Conservation (phyloP, 2,329 filamentous ascomycete genomes). For the Apiospora saccharicola region DNA sequence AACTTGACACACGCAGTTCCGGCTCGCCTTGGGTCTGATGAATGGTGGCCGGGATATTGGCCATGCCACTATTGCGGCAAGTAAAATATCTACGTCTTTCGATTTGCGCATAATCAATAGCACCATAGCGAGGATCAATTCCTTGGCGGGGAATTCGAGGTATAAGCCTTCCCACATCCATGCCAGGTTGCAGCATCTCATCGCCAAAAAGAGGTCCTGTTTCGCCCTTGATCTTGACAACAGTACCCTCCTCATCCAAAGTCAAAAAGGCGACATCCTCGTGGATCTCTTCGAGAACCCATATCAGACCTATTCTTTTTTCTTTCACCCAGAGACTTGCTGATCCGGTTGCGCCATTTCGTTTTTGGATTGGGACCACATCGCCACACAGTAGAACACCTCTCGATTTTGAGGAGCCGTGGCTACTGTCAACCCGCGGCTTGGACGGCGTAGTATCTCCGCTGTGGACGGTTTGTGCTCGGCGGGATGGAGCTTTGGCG, state of each 20-base stretch:
- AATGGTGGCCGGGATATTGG: slow-evolving; percentile 86
- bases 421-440: slow-evolving; percentile 63
- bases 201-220: slow-evolving; percentile 87
- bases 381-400: slow-evolving; percentile 94
- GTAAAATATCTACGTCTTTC: slow-evolving; percentile 81
- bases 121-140: slow-evolving; percentile 73
- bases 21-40: slow-evolving; percentile 73
- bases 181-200: slow-evolving; percentile 69
- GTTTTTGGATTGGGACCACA: slow-evolving; percentile 97
- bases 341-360: slow-evolving; percentile 89
- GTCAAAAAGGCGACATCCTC: slow-evolving; percentile 85
- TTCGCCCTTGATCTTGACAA: slow-evolving; percentile 77
- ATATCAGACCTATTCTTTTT: slow-evolving; percentile 91
- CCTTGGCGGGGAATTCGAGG: slow-evolving; percentile 82
- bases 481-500: slow-evolving; percentile 60
- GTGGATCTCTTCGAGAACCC: slow-evolving; percentile 97
- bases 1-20: slow-evolving; percentile 86
- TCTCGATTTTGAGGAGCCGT: slow-evolving; percentile 78
- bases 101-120: slow-evolving; percentile 80
- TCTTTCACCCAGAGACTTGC: slow-evolving; percentile 99
- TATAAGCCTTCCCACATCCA: slow-evolving; percentile 80
- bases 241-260: slow-evolving; percentile 78
- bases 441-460: slow-evolving; percentile 63
- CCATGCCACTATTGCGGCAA: slow-evolving; percentile 76
- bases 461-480: slow-evolving; percentile 70